Percentiles rank a stretch among this genome's conserved stretches.
phyloP scores from a whole-genome alignment of 2,329 filamentous ascomycete genomes.

The Trichoderma sp. region DNA sequence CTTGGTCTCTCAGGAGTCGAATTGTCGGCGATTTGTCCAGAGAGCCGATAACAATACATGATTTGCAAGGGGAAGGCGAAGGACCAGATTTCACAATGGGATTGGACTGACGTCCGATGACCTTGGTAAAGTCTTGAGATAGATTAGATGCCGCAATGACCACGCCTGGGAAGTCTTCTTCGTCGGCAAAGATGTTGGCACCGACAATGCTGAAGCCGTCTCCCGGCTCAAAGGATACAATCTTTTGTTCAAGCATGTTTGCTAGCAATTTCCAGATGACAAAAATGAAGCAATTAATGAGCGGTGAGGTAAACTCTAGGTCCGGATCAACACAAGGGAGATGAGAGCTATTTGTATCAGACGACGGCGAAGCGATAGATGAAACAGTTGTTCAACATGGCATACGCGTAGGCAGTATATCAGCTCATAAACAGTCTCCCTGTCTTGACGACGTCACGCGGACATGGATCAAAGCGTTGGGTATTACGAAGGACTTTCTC shows the following conservation, averaged over 20 bases:
- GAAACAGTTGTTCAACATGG: not conserved
- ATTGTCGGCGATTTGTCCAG: conserved; percentile 33
- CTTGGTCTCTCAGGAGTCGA: conserved; percentile 28
- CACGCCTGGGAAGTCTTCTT: conserved; percentile 40
- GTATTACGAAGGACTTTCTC: conserved; percentile 24
- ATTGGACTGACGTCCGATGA: conserved; percentile 32
- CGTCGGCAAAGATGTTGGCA: conserved; percentile 39
- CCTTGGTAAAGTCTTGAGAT: conserved; percentile 37
- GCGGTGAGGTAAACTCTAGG: not conserved
- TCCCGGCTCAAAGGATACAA: conserved; percentile 36
- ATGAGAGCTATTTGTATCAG: conserved; percentile 10
- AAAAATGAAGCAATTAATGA: not conserved
- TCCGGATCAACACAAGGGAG: not conserved
- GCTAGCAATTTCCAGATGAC: not conserved
- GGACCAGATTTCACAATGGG: conserved; percentile 19
- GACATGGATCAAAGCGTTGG: conserved; percentile 7
- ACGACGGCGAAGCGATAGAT: not conserved
- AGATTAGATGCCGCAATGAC: conserved; percentile 42
- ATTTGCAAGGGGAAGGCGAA: conserved; percentile 13
- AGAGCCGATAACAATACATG: conserved; percentile 36
- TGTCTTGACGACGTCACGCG: conserved; percentile 26
- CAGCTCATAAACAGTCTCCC: conserved; percentile 6
- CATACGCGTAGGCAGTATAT: not conserved
- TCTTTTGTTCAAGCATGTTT: conserved; percentile 36
- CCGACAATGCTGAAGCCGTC: conserved; percentile 37